Percentiles rank a stretch among this genome's conserved stretches.
Conservation (phyloP, 176 grass and related monocot genomes). For the Juncus effusus region DNA sequence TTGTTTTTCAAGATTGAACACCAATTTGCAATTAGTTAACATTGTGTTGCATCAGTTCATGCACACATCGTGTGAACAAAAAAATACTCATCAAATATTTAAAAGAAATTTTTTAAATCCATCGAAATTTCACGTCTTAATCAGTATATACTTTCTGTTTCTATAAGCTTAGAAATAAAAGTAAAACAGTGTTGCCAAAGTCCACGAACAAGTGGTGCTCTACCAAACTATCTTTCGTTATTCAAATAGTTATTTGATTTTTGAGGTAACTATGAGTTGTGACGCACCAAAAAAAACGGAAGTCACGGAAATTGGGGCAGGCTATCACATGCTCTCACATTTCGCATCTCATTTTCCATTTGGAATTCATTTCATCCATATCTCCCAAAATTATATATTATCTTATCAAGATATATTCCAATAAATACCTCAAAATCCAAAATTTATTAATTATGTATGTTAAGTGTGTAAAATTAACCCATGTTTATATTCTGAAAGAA, state of each 20-base stretch:
- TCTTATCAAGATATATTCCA: too few species aligned
- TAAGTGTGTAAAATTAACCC: too few species aligned
- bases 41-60: too few species aligned
- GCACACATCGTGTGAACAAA: too few species aligned
- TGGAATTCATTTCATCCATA: too few species aligned
- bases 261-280: not conserved
- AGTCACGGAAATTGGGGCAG: conserved; percentile 26
- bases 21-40: too few species aligned
- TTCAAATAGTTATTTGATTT: not conserved
- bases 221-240: conserved; percentile 6
- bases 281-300: conserved; percentile 9
- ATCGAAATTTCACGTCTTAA: not conserved
- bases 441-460: too few species aligned
- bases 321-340: not conserved
- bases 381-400: too few species aligned
- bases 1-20: conserved; percentile 4
- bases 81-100: too few species aligned
- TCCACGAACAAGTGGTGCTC: conserved; percentile 13
- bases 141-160: conserved; percentile 7
- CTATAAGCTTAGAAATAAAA: conserved; percentile 2
- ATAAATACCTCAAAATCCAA: too few species aligned
- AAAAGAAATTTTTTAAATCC: not conserved
- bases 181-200: not conserved
- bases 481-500: not conserved
- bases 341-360: too few species aligned